Evolutionary conservation across 1,139 yeast species (phyloP).

Genomic region (Cylindricascospora bacillispora): DNA sequence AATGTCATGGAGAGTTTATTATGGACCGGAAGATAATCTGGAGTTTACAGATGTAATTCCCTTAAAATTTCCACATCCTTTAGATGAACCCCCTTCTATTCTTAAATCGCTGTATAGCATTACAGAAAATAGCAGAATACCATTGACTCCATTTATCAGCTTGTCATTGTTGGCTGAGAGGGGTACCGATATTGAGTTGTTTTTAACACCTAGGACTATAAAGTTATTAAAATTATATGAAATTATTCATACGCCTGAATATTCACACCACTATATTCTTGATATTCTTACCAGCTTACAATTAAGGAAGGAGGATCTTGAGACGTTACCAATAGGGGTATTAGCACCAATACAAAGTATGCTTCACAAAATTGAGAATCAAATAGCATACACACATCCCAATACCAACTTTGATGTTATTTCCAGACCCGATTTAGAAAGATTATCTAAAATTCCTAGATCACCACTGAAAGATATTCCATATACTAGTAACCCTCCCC

Average conservation of each 20-base stretch:
- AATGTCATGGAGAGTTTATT: conserved; percentile 48
- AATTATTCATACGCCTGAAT: conserved; percentile 42
- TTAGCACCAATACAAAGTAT: conserved; percentile 53
- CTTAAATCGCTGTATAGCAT: conserved; percentile 24
- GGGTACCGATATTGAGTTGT: conserved; percentile 44
- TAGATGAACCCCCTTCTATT: conserved; percentile 25
- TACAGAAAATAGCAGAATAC: conserved; percentile 16
- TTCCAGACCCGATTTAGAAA: conserved; percentile 53
- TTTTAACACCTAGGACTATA: conserved; percentile 53
- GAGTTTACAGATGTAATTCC: conserved; percentile 2
- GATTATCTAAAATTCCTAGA: conserved; percentile 6
- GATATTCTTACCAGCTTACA: conserved; percentile 46
- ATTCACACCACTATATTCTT: conserved; percentile 41
- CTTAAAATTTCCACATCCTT: conserved; percentile 18
- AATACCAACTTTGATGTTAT: conserved; percentile 43
- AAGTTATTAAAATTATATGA: conserved; percentile 49
- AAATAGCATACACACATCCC: conserved; percentile 40
- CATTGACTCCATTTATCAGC: conserved; percentile 40
- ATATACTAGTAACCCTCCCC: conserved; percentile 1
- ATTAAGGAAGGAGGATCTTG: conserved; percentile 40
- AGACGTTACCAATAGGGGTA: conserved; percentile 65
- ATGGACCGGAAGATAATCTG: conserved; percentile 21
- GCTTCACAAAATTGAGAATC: conserved; percentile 43
- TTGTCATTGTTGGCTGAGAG: conserved; percentile 61
- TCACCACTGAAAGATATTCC: conserved; percentile 4